Conservation (phyloP, 2,329 filamentous ascomycete genomes). For the Ambrosiella cleistominuta region DNA sequence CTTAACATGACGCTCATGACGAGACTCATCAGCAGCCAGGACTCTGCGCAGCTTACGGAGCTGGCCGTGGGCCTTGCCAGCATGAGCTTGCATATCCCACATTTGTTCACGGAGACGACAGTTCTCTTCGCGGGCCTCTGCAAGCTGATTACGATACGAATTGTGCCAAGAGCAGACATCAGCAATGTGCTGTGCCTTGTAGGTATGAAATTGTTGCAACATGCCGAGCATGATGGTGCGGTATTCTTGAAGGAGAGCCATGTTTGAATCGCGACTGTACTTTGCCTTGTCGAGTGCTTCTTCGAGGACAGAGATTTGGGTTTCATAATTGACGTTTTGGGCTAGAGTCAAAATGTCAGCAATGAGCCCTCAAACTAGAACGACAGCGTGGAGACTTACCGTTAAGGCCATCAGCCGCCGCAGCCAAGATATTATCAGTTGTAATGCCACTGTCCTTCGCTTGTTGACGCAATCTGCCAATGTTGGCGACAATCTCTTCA, state of each 20-base stretch:
- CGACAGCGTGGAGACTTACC: slow-evolving; percentile 23
- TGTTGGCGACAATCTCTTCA: slow-evolving; percentile 45
- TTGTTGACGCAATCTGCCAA: slow-evolving; percentile 41
- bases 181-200: slow-evolving; percentile 43
- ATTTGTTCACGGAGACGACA: slow-evolving; percentile 45
- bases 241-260: slow-evolving; percentile 38
- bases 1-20: slow-evolving; percentile 36
- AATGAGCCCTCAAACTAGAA: not conserved
- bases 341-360: slow-evolving; percentile 23
- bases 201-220: slow-evolving; percentile 46
- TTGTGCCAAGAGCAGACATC: slow-evolving; percentile 49
- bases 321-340: slow-evolving; percentile 42
- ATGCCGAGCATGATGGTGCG: slow-evolving; percentile 38
- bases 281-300: slow-evolving; percentile 46
- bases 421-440: slow-evolving; percentile 41
- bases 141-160: slow-evolving; percentile 46
- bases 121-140: slow-evolving; percentile 48
- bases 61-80: slow-evolving; percentile 37
- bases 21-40: slow-evolving; percentile 37
- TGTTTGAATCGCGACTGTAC: slow-evolving; percentile 42
- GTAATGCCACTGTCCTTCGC: slow-evolving; percentile 33
- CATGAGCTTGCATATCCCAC: slow-evolving; percentile 47
- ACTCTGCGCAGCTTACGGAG: slow-evolving; percentile 38
- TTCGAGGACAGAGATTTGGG: slow-evolving; percentile 40
- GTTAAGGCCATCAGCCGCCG: slow-evolving; percentile 38